Conservation (phyloP, 345 rosid species). For the Arabidopsis thaliana region DNA sequence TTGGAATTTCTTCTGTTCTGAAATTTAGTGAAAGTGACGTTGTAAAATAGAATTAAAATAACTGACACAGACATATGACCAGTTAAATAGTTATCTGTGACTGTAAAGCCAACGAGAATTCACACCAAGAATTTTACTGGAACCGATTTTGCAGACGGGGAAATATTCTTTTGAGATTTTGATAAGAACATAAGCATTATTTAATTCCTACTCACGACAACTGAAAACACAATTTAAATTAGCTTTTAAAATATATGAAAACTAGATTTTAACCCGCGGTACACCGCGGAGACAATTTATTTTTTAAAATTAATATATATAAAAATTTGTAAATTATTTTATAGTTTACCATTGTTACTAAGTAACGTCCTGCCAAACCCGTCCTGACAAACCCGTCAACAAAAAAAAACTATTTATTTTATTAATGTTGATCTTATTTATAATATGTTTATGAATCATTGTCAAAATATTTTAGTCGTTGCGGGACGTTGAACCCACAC, state of each 20-base stretch:
- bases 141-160: not conserved
- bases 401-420: too few relatives aligned
- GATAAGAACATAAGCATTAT: not conserved
- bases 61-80: not conserved
- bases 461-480: too few relatives aligned
- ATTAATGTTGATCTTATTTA: too few relatives aligned
- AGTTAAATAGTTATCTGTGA: constrained; percentile 16
- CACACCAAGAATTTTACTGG: not conserved
- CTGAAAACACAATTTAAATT: constrained; percentile 12
- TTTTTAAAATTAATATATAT: too few relatives aligned
- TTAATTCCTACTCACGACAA: not conserved
- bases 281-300: too few relatives aligned
- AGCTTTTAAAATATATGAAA: constrained; percentile 22
- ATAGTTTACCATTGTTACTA: too few relatives aligned
- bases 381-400: too few relatives aligned
- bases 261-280: too few relatives aligned
- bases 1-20: constrained; percentile 59
- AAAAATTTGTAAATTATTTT: too few relatives aligned
- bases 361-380: too few relatives aligned
- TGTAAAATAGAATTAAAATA: not conserved
- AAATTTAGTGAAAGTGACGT: not conserved
- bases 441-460: too few relatives aligned
- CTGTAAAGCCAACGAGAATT: constrained; percentile 19
- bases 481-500: too few relatives aligned
- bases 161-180: not conserved